These are phyloP conservation scores for Aphanomyces astaci DNA, from an alignment of 352 stramenopile genomes.

Conservation along the genomic window DNA sequence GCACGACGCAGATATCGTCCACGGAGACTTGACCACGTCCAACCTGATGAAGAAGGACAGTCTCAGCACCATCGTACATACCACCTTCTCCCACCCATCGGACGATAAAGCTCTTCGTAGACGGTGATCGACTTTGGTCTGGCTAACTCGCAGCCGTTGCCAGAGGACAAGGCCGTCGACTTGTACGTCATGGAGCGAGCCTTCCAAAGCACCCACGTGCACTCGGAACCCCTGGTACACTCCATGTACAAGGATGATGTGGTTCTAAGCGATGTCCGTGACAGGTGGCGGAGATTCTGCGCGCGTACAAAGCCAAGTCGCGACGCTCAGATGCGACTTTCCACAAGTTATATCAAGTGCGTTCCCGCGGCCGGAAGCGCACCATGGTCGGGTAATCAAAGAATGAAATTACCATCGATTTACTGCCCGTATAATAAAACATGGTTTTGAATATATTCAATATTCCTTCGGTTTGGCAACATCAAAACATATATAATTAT, in stretches of 20 bases:
- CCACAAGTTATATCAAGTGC: slow-evolving; percentile 82
- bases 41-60: slow-evolving; percentile 75
- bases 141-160: slow-evolving; percentile 71
- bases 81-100: not conserved
- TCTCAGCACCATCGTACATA: slow-evolving; percentile 12
- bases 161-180: slow-evolving; percentile 89
- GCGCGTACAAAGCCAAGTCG: slow-evolving; percentile 79
- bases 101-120: slow-evolving; percentile 27
- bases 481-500: slow-evolving; percentile 1
- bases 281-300: slow-evolving; percentile 73
- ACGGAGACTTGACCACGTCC: slow-evolving; percentile 91
- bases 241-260: not conserved
- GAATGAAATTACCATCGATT: no score
- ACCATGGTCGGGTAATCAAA: slow-evolving; percentile 90
- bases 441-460: no score
- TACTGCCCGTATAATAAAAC: no score
- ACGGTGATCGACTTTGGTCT: slow-evolving; percentile 82
- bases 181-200: slow-evolving; percentile 91
- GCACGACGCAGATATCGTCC: slow-evolving; percentile 88
- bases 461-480: no score
- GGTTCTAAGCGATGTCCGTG: slow-evolving; percentile 1
- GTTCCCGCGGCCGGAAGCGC: slow-evolving; percentile 82
- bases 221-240: slow-evolving; percentile 66
- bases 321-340: slow-evolving; percentile 68
- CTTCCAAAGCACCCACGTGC: slow-evolving; percentile 85